Base-by-base conservation (phyloP, 164 flowering plant species). In the Sedum album region DNA sequence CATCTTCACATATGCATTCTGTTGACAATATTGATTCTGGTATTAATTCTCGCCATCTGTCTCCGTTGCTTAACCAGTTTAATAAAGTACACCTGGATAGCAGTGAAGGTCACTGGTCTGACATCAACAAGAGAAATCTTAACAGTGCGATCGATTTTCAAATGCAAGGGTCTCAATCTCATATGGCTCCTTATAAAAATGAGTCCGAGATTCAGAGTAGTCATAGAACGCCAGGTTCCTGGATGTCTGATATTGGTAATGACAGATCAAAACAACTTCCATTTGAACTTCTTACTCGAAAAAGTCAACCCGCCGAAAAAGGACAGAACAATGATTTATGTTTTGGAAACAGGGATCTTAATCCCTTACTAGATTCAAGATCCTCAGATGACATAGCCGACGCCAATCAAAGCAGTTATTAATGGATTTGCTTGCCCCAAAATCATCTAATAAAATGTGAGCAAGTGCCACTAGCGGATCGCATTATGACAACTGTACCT, bases 361-460 rank as follows among this genome's bases (percentile, higher is more conserved):
- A 85, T 42, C 71, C 73, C 31, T 80, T 72, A 63, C 67, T 86
- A 69, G 81, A 51, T 28, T 70, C 87, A 67, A 72, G 76, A 68
- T 76, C 79, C 26, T 70, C 77, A 25, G 81, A 78, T 69, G 82
- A 74, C 31, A 57, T 28, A 15, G 77, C 76, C 73, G 90, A 83
- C 44, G 87, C 81, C 41, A 82, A 72, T 83, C 94, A 49, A 87
- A 77, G 74, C 77, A 74, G 25, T 67, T 76, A 66, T 73, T 87
- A 53, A 74, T 86, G 88, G 94, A 89, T 25, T 61, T 83, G 66
- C 83, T 88, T 6, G 84, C 84, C 69, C 82, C 80, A 76, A 84
- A 78, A 70, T 57, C 62, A 57, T 55, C 60, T 23, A 30, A 7
- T 55, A 55, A 55, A 55, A 15, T 10, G 31, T 8, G 31, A 6